A percentile compares a stretch with the other conserved stretches of the same genome.
These are phyloP conservation scores for Prunella vulgaris DNA, from an alignment of 257 asterid genomes.

Conservation along the genomic window DNA sequence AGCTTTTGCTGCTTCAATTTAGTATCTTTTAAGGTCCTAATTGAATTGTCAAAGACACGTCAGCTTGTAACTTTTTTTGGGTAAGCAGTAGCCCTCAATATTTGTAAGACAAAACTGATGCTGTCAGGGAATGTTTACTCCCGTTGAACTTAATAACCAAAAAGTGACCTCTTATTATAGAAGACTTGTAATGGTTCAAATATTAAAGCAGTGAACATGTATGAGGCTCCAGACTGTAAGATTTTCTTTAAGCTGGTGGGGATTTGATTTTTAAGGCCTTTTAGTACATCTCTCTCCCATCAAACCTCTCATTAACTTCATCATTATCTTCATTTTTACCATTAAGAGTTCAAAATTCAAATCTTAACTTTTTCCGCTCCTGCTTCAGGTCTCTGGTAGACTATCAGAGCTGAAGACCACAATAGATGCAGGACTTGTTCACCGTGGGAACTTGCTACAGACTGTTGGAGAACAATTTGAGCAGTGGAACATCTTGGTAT, in stretches of 20 bases:
- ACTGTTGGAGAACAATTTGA: constrained; percentile 75
- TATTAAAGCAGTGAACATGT: background rate
- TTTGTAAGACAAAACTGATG: background rate
- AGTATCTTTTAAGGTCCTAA: background rate
- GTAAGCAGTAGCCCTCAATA: background rate
- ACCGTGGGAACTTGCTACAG: constrained; percentile 77
- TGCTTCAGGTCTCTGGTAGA: constrained; percentile 75
- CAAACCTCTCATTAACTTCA: background rate
- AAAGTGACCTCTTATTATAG: background rate
- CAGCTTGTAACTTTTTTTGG: background rate
- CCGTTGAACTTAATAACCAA: background rate
- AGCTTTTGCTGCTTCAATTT: background rate
- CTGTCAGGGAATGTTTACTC: background rate
- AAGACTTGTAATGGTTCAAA: background rate
- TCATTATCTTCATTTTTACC: background rate
- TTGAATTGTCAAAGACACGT: background rate
- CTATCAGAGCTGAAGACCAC: constrained; percentile 86
- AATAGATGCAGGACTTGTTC: constrained; percentile 87
- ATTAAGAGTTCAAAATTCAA: background rate
- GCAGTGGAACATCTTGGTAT: constrained; percentile 86
- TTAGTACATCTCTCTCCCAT: background rate
- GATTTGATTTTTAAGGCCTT: background rate
- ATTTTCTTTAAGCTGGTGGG: background rate
- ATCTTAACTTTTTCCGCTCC: constrained; percentile 5
- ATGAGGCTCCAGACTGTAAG: background rate